phyloP scores from a whole-genome alignment of 768 basidiomycete genomes.

The Chalciporus chontae region DNA sequence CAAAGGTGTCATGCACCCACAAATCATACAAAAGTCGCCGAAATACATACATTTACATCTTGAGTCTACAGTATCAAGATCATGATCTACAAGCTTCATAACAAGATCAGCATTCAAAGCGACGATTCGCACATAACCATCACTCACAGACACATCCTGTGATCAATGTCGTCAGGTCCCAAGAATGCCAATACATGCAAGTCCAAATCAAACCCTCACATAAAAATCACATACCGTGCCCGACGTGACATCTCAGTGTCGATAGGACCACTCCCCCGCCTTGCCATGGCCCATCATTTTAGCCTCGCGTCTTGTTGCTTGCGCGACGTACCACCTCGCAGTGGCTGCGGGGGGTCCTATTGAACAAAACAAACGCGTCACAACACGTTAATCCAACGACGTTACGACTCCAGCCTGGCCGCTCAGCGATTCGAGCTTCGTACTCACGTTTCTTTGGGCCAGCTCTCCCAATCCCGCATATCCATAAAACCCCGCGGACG shows the following conservation, averaged over 20 bases:
- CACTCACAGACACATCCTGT: not conserved
- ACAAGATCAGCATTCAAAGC: too few relatives aligned
- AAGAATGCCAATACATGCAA: not conserved
- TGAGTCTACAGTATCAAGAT: too few relatives aligned
- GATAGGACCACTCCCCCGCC: not conserved
- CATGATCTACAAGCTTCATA: too few relatives aligned
- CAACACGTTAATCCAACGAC: not conserved
- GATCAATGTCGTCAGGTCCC: not conserved
- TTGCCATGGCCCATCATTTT: not conserved
- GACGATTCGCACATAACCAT: too few relatives aligned
- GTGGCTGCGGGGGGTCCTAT: not conserved
- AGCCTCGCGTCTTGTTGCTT: not conserved
- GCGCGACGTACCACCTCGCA: not conserved
- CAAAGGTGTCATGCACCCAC: too few relatives aligned
- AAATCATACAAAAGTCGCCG: too few relatives aligned
- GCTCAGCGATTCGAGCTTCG: not conserved
- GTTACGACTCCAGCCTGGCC: too few relatives aligned
- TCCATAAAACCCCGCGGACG: slow-evolving; percentile 11
- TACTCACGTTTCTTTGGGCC: slow-evolving; percentile 6
- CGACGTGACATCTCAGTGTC: not conserved
- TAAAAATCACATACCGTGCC: not conserved
- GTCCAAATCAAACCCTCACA: not conserved
- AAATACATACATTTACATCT: too few relatives aligned
- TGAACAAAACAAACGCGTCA: not conserved
- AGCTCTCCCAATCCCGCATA: slow-evolving; percentile 17